phyloP scores from a whole-genome alignment of 2,329 filamentous ascomycete species.

The Rhynchosporium graminicola region DNA sequence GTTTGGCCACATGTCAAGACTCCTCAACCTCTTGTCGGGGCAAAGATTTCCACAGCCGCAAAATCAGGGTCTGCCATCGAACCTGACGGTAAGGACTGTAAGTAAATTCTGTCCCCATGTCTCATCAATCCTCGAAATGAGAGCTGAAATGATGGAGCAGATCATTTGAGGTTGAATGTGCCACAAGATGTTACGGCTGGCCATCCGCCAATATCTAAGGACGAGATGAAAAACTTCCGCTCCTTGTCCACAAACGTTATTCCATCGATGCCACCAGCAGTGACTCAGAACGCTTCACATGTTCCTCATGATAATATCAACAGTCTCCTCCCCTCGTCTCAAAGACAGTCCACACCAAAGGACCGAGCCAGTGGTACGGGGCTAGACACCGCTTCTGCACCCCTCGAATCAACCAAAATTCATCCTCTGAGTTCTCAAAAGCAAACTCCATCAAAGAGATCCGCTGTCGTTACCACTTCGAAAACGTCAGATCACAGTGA shows the following conservation, averaged over 20 bases:
- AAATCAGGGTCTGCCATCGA: too few relatives aligned
- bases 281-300: too few relatives aligned
- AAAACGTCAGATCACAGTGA: neutral
- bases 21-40: neutral
- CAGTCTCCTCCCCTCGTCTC: neutral
- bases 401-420: neutral
- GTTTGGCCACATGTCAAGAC: neutral
- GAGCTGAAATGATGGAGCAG: neutral
- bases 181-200: neutral
- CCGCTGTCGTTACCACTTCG: too few relatives aligned
- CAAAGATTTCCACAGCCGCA: neutral
- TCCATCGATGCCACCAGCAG: too few relatives aligned
- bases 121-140: neutral
- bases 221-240: neutral
- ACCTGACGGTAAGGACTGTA: neutral
- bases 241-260: neutral
- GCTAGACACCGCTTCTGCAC: neutral
- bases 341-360: neutral
- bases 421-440: neutral
- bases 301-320: neutral
- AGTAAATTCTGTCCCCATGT: neutral
- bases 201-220: neutral
- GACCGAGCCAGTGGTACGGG: neutral
- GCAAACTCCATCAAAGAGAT: neutral
- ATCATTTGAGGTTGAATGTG: neutral